Percentiles rank a stretch among this genome's conserved stretches.
These are phyloP conservation scores for Xylaria scruposa DNA, from an alignment of 495 filamentous ascomycete genomes.

Conservation along the genomic window DNA sequence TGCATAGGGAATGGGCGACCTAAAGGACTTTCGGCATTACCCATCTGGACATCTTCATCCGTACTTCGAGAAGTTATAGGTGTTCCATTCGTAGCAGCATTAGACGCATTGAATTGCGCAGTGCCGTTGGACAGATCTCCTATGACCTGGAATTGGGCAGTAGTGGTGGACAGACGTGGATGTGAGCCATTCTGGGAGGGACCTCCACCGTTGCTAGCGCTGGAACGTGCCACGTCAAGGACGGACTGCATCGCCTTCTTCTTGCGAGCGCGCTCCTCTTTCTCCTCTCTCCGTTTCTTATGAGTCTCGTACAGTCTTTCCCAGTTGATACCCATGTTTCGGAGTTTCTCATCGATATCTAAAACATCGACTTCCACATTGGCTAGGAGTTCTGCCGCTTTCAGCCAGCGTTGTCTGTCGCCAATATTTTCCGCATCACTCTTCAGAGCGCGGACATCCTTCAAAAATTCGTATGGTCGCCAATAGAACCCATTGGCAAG, in stretches of 20 bases:
- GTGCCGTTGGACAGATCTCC: slow-evolving; percentile 57
- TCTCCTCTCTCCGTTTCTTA: slow-evolving; percentile 69
- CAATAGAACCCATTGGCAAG: slow-evolving; percentile 95
- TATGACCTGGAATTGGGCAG: slow-evolving; percentile 54
- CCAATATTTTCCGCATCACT: slow-evolving; percentile 79
- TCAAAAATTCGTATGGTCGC: slow-evolving; percentile 82
- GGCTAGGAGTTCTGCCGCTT: slow-evolving; percentile 85
- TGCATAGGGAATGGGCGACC: slow-evolving; percentile 42
- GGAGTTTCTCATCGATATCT: slow-evolving; percentile 69
- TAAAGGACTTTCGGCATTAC: slow-evolving; percentile 61
- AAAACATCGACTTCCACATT: slow-evolving; percentile 92
- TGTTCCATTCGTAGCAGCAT: slow-evolving; percentile 70
- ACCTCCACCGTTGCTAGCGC: slow-evolving; percentile 39
- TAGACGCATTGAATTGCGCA: slow-evolving; percentile 57
- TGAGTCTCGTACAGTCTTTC: slow-evolving; percentile 75
- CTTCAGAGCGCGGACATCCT: slow-evolving; percentile 80
- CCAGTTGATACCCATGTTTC: slow-evolving; percentile 38
- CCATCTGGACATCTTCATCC: slow-evolving; percentile 63
- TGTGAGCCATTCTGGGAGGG: slow-evolving; percentile 53
- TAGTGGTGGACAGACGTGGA: slow-evolving; percentile 59
- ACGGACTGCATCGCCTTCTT: slow-evolving; percentile 55
- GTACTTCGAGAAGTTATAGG: slow-evolving; percentile 61
- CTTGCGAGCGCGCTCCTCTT: slow-evolving; percentile 65
- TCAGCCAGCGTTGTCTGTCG: slow-evolving; percentile 78
- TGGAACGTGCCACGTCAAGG: slow-evolving; percentile 45